These are phyloP conservation scores for Aristolochia californica DNA, from an alignment of 164 flowering plant genomes.

Conservation along the genomic window DNA sequence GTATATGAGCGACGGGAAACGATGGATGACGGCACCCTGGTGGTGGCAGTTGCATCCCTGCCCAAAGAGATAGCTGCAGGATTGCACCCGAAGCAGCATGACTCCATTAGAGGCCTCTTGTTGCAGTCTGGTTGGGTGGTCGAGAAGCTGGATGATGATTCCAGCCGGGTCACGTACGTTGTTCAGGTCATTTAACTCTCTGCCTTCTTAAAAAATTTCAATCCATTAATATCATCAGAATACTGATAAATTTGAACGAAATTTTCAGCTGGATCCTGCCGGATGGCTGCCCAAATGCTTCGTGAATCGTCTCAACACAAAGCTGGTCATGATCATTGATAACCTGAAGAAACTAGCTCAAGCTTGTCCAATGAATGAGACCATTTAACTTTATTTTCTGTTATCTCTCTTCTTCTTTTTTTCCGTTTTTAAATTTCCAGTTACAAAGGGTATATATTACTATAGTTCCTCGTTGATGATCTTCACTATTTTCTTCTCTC, in stretches of 20 bases:
- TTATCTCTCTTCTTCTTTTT: no score
- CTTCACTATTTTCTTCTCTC: no score
- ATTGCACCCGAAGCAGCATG: conserved; percentile 58
- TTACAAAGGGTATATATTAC: no score
- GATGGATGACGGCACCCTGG: conserved; percentile 90
- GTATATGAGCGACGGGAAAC: conserved; percentile 83
- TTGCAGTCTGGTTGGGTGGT: conserved; percentile 93
- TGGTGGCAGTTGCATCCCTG: conserved; percentile 88
- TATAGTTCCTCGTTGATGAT: no score
- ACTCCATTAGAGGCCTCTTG: conserved; percentile 62
- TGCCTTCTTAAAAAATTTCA: neutral
- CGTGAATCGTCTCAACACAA: conserved; percentile 69
- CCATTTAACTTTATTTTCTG: neutral
- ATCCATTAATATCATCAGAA: neutral
- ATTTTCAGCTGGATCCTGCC: conserved; percentile 76
- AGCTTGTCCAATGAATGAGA: conserved; percentile 14
- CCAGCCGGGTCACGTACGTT: conserved; percentile 77
- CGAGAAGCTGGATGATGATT: conserved; percentile 63
- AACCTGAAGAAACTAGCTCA: conserved; percentile 65
- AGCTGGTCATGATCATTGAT: conserved; percentile 77
- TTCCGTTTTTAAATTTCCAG: no score
- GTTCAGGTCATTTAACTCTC: conserved; percentile 45
- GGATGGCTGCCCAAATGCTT: conserved; percentile 93
- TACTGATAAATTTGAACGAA: neutral
- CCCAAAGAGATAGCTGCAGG: conserved; percentile 91